Evolutionary conservation across 805 yeast species (phyloP), one percentile per base, ranked within the genome.

Genomic region (Kodamaea lidongshanica): DNA sequence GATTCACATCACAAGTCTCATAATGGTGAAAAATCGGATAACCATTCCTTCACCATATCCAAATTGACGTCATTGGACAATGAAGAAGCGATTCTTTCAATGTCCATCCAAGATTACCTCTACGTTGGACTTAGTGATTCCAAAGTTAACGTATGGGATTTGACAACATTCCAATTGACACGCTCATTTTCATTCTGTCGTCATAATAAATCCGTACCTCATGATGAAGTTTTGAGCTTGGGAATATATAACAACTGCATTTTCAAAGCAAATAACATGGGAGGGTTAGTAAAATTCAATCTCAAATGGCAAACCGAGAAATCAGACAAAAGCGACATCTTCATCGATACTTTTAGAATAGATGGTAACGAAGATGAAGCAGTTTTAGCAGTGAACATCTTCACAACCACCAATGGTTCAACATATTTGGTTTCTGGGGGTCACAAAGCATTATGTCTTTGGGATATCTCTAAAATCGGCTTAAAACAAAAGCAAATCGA

Each of bases 81-180:
- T 39, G 77, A 73, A 2, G 84, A 77, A 18, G 70, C 85, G 6
- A 79, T 88, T 3, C 57, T 88, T 16, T 80, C 94, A 0, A 70
- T 86, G 62, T 63, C 79, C 3, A 58, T 74, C 6, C 59, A 67
- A 19, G 77, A 74, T 22, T 83, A 80, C 45, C 52, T 92, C 6
- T 89, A 85, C 54, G 84, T 89, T 48, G 97, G 97, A 0, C 56
- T 86, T 16, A 70, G 78, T 7, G 74, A 74, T 34, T 92, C 95
- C 7, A 62, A 65, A 15, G 68, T 89, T n/a, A 76, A 79, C 34
- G 76, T 85, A 5, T 83, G 95, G 86, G 97, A 92, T 45, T 59
- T 89, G 27, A 77, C 80, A 27, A 87, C 97, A 0, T 68, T 70
- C 32, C 97, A 89, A 50, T 57, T 78, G 37, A 67, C 72, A 20